Conservation (phyloP, 1,284 basidiomycete species). For the Apiotrichum laibachii region DNA sequence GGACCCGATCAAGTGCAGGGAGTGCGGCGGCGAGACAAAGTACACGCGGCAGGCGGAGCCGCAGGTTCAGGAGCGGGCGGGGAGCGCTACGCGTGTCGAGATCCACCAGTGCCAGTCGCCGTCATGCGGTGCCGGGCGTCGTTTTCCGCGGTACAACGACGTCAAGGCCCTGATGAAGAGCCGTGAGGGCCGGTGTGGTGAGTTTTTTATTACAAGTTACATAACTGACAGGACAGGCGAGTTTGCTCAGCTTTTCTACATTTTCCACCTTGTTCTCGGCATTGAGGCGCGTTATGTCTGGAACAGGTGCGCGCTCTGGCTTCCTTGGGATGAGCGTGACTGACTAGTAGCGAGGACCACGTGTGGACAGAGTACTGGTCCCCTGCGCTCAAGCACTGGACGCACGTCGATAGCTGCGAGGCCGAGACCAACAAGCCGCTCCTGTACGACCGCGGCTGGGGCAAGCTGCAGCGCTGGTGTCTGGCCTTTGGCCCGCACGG, state of each 20-base stretch:
- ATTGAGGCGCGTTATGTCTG: constrained; percentile 52
- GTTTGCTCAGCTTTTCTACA: constrained; percentile 55
- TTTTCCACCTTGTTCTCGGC: constrained; percentile 50
- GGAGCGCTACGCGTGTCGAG: constrained; percentile 49
- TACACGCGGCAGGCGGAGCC: constrained; percentile 21
- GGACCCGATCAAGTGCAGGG: constrained; percentile 53
- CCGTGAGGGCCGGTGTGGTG: constrained; percentile 53
- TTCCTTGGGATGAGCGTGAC: background rate
- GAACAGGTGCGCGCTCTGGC: constrained; percentile 31
- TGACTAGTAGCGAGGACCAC: constrained; percentile 52
- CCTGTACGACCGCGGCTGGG: constrained; percentile 55
- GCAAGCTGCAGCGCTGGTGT: constrained; percentile 54
- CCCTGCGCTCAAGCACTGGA: constrained; percentile 46
- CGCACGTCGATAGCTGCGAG: constrained; percentile 54
- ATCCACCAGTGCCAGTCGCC: constrained; percentile 36
- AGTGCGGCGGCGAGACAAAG: constrained; percentile 43
- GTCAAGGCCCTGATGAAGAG: constrained; percentile 44
- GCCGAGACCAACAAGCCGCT: constrained; percentile 50
- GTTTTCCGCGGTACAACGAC: constrained; percentile 52
- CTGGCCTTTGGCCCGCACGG: constrained; percentile 52
- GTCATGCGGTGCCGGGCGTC: constrained; percentile 32
- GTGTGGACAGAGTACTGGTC: constrained; percentile 55
- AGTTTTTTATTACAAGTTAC: too few relatives aligned
- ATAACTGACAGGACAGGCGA: constrained; percentile 30
- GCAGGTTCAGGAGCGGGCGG: constrained; percentile 36